Evolutionary conservation across 805 yeast genomes (phyloP), one percentile per base, ranked within the genome.

Genomic region (Phaffomyces opuntiae): DNA sequence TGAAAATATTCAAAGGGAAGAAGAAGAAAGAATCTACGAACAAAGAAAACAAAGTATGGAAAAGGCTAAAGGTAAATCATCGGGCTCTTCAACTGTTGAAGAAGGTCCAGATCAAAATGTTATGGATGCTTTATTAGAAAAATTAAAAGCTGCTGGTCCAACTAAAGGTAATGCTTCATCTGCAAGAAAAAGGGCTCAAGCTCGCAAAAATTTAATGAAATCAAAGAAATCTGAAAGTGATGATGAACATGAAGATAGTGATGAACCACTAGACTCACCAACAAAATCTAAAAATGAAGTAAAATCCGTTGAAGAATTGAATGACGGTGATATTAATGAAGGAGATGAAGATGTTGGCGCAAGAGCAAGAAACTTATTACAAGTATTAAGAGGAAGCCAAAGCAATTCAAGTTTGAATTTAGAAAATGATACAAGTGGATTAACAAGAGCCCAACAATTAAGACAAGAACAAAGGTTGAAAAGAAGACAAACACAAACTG

Each of bases 41-140:
- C 80, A 81, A 53, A 77, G 95, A 51, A 84, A 86, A 69, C 75
- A 75, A 51, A 48, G 67, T 32, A 63, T 71, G 54, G 57, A 68
- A 49, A 49, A 53, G 34, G 42, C 46, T n/a, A 48, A 57, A 47
- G 43, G 43, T 1, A 49, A 56, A 50, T 40, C 57, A 17, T 45
- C 49, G 42, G 42, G 51, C 16, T 40, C 45, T 13, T 9, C 33
- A n/a, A 48, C 33, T 7, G 43, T 38, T 1, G 16, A 34, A 16
- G 48, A 43, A 5, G 40, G 45, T 7, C 38, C 40, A 33, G 58
- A 51, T 32, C 50, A 52, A 3, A 57, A 70, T 8, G 80, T 87
- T 38, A 87, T 93, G 83, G 98, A 93, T 60, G 78, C 81, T 32
- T 72, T 93, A 41, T 70, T 93, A 45, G 95, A 89, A 59, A 87